Percentiles rank a stretch among this genome's conserved stretches.
phyloP scores from a whole-genome alignment of 139 green algal species.

The Chlorella ohadii region DNA sequence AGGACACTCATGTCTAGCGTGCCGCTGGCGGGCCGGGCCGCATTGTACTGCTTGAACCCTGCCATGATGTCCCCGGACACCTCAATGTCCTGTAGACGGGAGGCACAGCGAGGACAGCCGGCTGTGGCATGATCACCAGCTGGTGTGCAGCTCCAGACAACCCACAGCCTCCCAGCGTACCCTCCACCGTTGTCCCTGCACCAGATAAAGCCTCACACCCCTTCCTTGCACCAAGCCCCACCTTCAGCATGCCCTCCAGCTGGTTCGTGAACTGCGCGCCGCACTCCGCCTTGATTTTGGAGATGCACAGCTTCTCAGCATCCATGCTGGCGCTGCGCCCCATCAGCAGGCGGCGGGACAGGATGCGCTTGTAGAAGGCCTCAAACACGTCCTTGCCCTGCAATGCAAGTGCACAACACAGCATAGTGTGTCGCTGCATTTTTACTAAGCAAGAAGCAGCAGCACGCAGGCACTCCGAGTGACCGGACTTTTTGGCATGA shows the following conservation, averaged over 20 bases:
- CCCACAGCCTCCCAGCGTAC: no score
- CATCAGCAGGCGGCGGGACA: slow-evolving; percentile 97
- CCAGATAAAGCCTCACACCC: no score
- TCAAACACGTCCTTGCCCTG: slow-evolving; percentile 99
- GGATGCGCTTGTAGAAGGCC: slow-evolving; percentile 99
- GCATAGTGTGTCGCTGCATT: no score
- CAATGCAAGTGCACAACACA: background rate
- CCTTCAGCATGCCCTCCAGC: slow-evolving; percentile 99
- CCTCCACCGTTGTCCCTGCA: no score
- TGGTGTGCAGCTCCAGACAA: no score
- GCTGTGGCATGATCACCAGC: no score
- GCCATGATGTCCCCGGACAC: slow-evolving; percentile 83
- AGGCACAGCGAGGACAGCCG: background rate
- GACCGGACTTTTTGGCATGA: no score
- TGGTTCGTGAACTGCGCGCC: slow-evolving; percentile 97
- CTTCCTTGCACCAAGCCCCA: background rate
- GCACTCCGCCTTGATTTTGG: slow-evolving; percentile 97
- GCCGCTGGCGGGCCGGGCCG: background rate
- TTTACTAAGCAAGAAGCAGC: no score
- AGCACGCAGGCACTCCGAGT: no score
- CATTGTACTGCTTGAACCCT: slow-evolving; percentile 63
- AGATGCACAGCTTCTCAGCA: slow-evolving; percentile 95
- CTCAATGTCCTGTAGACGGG: slow-evolving; percentile 62
- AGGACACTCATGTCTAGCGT: slow-evolving; percentile 78
- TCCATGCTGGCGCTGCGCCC: slow-evolving; percentile 86